Evolutionary conservation across 148 eudicot genomes (phyloP).

Genomic region (Camellia granthamiana): DNA sequence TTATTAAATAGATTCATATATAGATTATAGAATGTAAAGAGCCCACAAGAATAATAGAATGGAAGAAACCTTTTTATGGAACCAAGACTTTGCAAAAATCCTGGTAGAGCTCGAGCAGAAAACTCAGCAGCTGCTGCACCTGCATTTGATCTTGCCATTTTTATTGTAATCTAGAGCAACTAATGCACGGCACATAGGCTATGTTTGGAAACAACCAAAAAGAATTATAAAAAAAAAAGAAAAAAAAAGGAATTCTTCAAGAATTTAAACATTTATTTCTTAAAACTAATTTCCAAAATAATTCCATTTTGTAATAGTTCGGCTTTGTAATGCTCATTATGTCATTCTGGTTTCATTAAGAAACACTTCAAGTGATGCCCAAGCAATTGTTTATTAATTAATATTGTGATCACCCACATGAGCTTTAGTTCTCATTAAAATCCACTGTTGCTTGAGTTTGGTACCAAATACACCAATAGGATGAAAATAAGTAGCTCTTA

Average conservation of each 20-base stretch:
- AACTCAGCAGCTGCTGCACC: too few relatives aligned
- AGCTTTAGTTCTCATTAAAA: conserved; percentile 1
- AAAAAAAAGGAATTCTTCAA: not conserved
- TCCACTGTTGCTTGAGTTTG: conserved; percentile 4
- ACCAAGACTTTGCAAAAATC: too few relatives aligned
- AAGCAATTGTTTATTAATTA: not conserved
- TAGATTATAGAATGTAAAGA: too few relatives aligned
- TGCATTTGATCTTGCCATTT: too few relatives aligned
- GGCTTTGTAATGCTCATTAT: too few relatives aligned
- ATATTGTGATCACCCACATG: not conserved
- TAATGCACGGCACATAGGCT: too few relatives aligned
- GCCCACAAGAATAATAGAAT: too few relatives aligned
- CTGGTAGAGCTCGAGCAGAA: too few relatives aligned
- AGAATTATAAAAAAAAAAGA: not conserved
- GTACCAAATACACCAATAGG: conserved; percentile 8
- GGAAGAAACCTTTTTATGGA: too few relatives aligned
- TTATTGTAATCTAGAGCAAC: too few relatives aligned
- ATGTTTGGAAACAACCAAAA: not conserved
- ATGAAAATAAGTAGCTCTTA: not conserved
- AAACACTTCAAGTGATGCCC: not conserved
- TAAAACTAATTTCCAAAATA: not conserved
- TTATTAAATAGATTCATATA: too few relatives aligned
- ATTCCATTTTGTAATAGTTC: not conserved
- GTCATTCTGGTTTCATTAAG: not conserved
- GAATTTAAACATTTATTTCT: not conserved